Percentiles rank a stretch among this genome's conserved stretches.
phyloP scores from a whole-genome alignment of 2,329 filamentous ascomycete species.

The Arthroderma uncinatum region DNA sequence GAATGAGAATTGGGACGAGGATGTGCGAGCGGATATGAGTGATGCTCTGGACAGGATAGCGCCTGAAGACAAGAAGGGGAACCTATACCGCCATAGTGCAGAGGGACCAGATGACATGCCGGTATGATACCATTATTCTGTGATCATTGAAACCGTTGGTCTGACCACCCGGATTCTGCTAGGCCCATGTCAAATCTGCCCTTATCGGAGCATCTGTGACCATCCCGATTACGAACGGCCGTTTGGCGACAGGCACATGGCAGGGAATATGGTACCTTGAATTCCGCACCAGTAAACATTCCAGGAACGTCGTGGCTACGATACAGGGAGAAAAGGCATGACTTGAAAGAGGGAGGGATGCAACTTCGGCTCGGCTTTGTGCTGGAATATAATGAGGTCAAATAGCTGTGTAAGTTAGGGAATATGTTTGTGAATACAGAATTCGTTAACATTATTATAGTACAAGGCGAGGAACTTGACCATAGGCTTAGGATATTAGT shows the following conservation, averaged over 20 bases:
- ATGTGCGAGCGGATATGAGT: conserved; percentile 88
- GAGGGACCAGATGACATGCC: conserved; percentile 94
- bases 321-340: conserved; percentile 71
- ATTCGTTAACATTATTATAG: too few relatives aligned
- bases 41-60: conserved; percentile 86
- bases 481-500: too few relatives aligned
- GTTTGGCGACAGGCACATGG: conserved; percentile 54
- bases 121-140: conserved; percentile 34
- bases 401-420: too few relatives aligned
- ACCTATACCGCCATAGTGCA: conserved; percentile 72
- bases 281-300: conserved; percentile 66
- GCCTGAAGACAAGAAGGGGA: conserved; percentile 64
- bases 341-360: not conserved
- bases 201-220: conserved; percentile 80
- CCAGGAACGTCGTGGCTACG: conserved; percentile 75
- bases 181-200: conserved; percentile 88
- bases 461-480: too few relatives aligned
- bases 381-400: not conserved
- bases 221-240: conserved; percentile 81
- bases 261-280: conserved; percentile 86
- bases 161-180: not conserved
- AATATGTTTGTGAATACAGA: too few relatives aligned
- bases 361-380: not conserved
- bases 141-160: not conserved
- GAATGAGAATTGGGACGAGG: conserved; percentile 82